phyloP scores from a whole-genome alignment of 306 rosid genomes.

The Glycyrrhiza uralensis region DNA sequence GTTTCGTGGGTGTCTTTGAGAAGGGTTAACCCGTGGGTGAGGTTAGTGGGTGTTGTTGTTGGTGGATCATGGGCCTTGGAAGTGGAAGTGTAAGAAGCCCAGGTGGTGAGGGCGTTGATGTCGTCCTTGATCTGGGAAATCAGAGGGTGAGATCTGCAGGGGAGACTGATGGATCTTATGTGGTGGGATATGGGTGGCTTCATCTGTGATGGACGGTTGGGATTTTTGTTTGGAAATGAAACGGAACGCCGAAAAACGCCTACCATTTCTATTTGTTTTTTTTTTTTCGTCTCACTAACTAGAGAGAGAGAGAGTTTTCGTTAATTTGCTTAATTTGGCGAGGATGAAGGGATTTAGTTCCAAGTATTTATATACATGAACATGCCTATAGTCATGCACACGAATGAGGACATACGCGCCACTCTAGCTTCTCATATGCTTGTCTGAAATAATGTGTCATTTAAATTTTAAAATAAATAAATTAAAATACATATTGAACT shows the following conservation, averaged over 20 bases:
- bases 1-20: conserved; percentile 57
- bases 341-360: not conserved
- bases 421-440: no score
- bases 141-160: conserved; percentile 84
- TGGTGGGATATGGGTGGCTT: conserved; percentile 59
- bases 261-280: conserved; percentile 42
- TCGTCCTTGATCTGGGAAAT: conserved; percentile 66
- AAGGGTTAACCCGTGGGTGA: conserved; percentile 50
- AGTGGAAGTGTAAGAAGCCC: conserved; percentile 32
- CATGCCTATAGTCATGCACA: not conserved
- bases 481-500: no score
- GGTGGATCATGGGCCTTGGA: conserved; percentile 18
- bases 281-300: not conserved
- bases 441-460: not conserved
- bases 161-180: conserved; percentile 84
- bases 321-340: not conserved
- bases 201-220: conserved; percentile 44
- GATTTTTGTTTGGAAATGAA: conserved; percentile 72
- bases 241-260: conserved; percentile 82
- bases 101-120: conserved; percentile 41
- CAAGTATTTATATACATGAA: conserved; percentile 14
- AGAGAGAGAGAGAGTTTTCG: not conserved
- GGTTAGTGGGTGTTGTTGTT: conserved; percentile 37
- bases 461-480: not conserved
- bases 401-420: not conserved